Evolutionary conservation across 1,284 basidiomycete species (phyloP), one percentile per base, ranked within the genome.

Genomic region (Cryptococcus maquisensis): DNA sequence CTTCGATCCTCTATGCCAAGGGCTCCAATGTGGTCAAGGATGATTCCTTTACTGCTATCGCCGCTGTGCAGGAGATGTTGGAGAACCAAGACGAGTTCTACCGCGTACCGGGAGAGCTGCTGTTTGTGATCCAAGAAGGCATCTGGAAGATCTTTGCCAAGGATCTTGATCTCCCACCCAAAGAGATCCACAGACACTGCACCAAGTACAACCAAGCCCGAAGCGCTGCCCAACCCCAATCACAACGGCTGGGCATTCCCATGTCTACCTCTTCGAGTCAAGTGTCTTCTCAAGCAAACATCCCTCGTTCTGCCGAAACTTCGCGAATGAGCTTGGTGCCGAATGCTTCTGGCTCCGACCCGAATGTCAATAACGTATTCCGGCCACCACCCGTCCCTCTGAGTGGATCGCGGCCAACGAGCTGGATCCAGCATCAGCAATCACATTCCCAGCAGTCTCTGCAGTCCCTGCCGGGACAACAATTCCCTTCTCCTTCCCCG

Each of bases 51-150:
- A 84, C 89, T 52, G 89, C 88, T 23, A 94, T 95, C 61, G 83
- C 82, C 32, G 91, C 92, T 42, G 83, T 95, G 55, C 88, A 89
- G 49, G 81, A 84, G 44, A 78, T 98, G 49, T 80, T 99, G 54
- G 92, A 97, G 78, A 83, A 88, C 64, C 95, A 98, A 77, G 95
- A 98, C 78, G 88, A 93, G 70, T 91, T 90, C 72, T 95, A 87
- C 78, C 83, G 83, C 35, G 89, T 96, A 6, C 93, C 93, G 6
- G 81, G 84, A 62, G 92, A 97, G 67, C 86, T 95, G 70, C 65
- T 88, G 41, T 79, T 85, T 23, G 87, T 95, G 51, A 79, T 95
- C 21, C 82, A 85, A 50, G 90, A 95, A 28, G 67, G 69, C 43
- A 70, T 78, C 63, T 87, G 89, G 68, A 86, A 90, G 39, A 87